These are phyloP conservation scores for Excoecaria cochinchinensis DNA, from an alignment of 345 rosid genomes.

Conservation along the genomic window DNA sequence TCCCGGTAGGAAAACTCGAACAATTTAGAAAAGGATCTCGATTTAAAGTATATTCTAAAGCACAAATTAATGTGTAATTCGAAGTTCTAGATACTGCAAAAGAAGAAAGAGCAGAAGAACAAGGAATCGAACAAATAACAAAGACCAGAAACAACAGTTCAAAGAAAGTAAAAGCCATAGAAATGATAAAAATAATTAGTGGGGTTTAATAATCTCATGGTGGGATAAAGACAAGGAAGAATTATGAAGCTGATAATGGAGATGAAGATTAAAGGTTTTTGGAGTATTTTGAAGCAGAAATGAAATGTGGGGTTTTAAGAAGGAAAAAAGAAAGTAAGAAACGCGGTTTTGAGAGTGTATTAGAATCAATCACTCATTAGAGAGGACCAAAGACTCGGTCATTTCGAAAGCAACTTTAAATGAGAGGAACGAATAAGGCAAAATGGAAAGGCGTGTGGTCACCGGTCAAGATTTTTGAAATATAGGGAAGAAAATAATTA, in stretches of 20 bases:
- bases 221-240: background rate
- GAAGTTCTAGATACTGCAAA: slow-evolving; percentile 52
- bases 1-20: slow-evolving; percentile 37
- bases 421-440: background rate
- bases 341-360: slow-evolving; percentile 26
- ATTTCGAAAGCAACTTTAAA: background rate
- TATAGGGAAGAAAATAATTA: no score
- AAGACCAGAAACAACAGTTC: background rate
- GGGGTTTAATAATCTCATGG: slow-evolving; percentile 16
- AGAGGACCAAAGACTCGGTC: slow-evolving; percentile 28
- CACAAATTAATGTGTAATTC: slow-evolving; percentile 48
- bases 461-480: background rate
- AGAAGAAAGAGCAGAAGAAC: slow-evolving; percentile 44
- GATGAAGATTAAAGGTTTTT: background rate
- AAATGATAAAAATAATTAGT: background rate
- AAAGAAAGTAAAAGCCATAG: slow-evolving; percentile 17
- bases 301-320: background rate
- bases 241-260: background rate
- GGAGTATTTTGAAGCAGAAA: background rate
- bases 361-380: no score
- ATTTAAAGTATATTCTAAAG: slow-evolving; percentile 19
- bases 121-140: slow-evolving; percentile 17
- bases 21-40: slow-evolving; percentile 41
- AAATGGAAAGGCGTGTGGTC: background rate
- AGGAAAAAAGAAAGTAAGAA: background rate